These are phyloP conservation scores for Lasiosphaeria hispida DNA, from an alignment of 495 filamentous ascomycete species.

Conservation along the genomic window DNA sequence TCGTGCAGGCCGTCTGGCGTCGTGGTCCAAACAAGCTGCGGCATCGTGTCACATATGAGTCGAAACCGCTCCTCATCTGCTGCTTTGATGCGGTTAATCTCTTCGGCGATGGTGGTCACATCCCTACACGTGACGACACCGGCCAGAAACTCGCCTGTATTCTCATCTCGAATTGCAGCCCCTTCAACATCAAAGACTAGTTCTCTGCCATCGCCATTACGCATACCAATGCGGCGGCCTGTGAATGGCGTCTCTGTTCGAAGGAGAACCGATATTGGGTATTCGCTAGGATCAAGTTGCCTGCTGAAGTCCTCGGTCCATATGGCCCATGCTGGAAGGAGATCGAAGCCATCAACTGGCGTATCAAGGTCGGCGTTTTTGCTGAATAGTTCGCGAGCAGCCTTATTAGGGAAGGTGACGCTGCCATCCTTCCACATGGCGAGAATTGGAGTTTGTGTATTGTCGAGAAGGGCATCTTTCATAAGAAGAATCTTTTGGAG, in stretches of 20 bases:
- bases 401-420: slow-evolving; percentile 62
- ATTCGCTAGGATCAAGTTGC: slow-evolving; percentile 53
- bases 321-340: slow-evolving; percentile 52
- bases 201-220: slow-evolving; percentile 43
- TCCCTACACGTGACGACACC: slow-evolving; percentile 63
- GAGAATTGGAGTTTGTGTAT: slow-evolving; percentile 63
- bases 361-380: slow-evolving; percentile 38
- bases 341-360: slow-evolving; percentile 48
- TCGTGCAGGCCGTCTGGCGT: slow-evolving; percentile 58
- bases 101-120: slow-evolving; percentile 57
- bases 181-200: slow-evolving; percentile 59
- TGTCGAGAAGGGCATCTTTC: slow-evolving; percentile 69
- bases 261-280: slow-evolving; percentile 59
- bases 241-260: slow-evolving; percentile 54
- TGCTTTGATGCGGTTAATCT: slow-evolving; percentile 58
- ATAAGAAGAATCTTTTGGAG: slow-evolving; percentile 63
- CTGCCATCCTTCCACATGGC: slow-evolving; percentile 72
- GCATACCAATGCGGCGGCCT: slow-evolving; percentile 57
- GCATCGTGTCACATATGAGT: slow-evolving; percentile 68
- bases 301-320: slow-evolving; percentile 62
- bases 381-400: slow-evolving; percentile 52
- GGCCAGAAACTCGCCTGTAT: slow-evolving; percentile 64
- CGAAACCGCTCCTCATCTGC: slow-evolving; percentile 65
- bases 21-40: slow-evolving; percentile 67
- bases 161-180: slow-evolving; percentile 54